These are phyloP conservation scores for Citrus hindsii DNA, from an alignment of 345 rosid species.

Conservation along the genomic window DNA sequence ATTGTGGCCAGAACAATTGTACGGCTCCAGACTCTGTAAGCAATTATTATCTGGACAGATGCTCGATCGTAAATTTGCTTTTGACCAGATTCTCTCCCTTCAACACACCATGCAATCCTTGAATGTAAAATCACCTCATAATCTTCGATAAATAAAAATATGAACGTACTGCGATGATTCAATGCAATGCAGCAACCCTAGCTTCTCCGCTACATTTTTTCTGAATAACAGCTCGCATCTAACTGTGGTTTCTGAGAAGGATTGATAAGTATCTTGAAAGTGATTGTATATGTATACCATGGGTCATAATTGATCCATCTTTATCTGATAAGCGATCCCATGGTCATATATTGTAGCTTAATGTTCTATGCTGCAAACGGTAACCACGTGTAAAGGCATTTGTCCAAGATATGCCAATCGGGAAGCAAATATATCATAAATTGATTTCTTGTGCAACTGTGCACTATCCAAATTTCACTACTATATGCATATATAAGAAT, in stretches of 20 bases:
- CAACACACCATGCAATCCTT: background rate
- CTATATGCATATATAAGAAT: background rate
- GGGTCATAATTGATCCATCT: background rate
- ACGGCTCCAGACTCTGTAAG: too few species aligned
- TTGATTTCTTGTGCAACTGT: background rate
- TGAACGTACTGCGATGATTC: background rate
- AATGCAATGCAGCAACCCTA: background rate
- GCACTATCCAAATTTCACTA: background rate
- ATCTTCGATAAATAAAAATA: too few species aligned
- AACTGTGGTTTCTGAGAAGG: background rate
- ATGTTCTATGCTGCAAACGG: background rate
- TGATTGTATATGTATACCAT: background rate
- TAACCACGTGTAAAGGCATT: conserved; percentile 5
- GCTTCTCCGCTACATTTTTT: background rate
- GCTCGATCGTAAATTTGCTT: background rate
- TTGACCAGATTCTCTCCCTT: background rate
- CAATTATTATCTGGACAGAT: background rate
- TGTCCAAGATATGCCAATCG: background rate
- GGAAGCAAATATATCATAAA: background rate
- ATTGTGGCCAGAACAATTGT: background rate
- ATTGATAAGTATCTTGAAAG: background rate
- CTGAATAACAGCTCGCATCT: background rate
- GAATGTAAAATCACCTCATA: background rate
- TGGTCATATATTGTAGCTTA: background rate
- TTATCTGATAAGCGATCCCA: background rate